Percentiles rank a stretch among this genome's conserved stretches.
phyloP scores from a whole-genome alignment of 176 grass and related monocot genomes.

The Avena eriantha region DNA sequence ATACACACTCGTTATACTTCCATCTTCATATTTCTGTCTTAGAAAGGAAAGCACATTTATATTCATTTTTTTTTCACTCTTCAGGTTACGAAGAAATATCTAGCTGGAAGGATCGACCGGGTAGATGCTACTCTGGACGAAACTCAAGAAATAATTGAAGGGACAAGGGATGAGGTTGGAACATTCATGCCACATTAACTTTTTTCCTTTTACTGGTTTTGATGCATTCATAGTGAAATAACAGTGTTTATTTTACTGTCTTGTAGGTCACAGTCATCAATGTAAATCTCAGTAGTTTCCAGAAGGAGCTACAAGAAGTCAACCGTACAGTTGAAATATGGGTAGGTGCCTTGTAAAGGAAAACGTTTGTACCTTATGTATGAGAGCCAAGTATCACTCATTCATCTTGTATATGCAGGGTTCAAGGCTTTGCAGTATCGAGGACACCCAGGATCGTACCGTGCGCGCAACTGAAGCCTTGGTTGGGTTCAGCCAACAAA shows the following conservation, averaged over 20 bases:
- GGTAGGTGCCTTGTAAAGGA: constrained; percentile 43
- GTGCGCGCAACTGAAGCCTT: constrained; percentile 59
- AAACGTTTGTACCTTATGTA: neutral
- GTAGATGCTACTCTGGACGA: constrained; percentile 74
- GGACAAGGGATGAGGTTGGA: constrained; percentile 75
- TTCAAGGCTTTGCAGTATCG: constrained; percentile 63
- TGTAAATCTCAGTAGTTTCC: constrained; percentile 66
- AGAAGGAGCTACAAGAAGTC: constrained; percentile 76
- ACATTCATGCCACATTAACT: neutral
- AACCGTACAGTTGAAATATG: constrained; percentile 70
- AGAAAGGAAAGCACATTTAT: too few species aligned
- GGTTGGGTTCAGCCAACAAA: constrained; percentile 54
- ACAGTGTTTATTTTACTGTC: neutral
- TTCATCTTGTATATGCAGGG: constrained; percentile 54
- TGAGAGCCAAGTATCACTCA: constrained; percentile 30
- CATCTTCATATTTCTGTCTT: neutral
- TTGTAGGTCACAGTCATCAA: constrained; percentile 67
- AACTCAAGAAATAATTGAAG: constrained; percentile 71
- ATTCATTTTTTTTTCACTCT: too few species aligned
- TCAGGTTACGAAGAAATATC: constrained; percentile 70
- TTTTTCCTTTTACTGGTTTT: neutral
- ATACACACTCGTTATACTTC: neutral
- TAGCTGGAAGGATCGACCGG: constrained; percentile 73
- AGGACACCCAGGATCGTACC: constrained; percentile 73
- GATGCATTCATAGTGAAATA: neutral